These are phyloP conservation scores for Pyrus betulifolia DNA, from an alignment of 306 rosid species.

Conservation along the genomic window DNA sequence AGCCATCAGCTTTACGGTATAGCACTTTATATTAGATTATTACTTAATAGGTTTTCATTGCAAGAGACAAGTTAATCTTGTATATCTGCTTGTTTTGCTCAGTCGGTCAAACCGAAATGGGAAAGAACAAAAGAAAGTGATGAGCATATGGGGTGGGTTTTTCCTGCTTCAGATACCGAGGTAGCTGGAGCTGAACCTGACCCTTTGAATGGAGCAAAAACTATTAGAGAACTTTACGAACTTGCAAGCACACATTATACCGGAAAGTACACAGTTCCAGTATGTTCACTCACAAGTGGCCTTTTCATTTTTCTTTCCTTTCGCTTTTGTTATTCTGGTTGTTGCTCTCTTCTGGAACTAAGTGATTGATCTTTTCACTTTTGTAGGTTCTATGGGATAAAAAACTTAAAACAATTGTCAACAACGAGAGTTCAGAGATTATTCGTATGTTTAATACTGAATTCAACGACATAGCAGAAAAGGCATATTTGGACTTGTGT, in stretches of 20 bases:
- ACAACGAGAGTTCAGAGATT: constrained; percentile 85
- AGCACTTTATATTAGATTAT: background rate
- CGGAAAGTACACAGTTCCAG: constrained; percentile 89
- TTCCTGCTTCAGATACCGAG: constrained; percentile 59
- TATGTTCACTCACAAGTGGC: constrained; percentile 23
- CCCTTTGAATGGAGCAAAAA: constrained; percentile 68
- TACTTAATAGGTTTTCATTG: background rate
- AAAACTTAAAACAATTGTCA: constrained; percentile 81
- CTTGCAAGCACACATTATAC: constrained; percentile 67
- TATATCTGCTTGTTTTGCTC: constrained; percentile 5
- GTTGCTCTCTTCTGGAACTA: background rate
- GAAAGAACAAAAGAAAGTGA: constrained; percentile 68
- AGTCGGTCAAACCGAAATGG: constrained; percentile 75
- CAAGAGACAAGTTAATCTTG: background rate
- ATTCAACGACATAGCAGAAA: constrained; percentile 69
- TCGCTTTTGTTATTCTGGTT: background rate
- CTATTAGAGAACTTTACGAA: constrained; percentile 75
- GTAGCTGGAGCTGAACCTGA: constrained; percentile 76
- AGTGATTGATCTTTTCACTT: constrained; percentile 7
- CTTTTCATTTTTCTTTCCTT: background rate
- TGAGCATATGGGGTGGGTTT: constrained; percentile 80
- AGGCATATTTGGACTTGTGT: constrained; percentile 62
- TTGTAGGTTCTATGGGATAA: constrained; percentile 86
- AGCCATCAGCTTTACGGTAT: constrained; percentile 68
- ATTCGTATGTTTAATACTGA: constrained; percentile 85